A percentile compares a stretch with the other conserved stretches of the same genome.
Evolutionary conservation across 768 basidiomycete species (phyloP).

Genomic region (Boletus rubroflammeus): DNA sequence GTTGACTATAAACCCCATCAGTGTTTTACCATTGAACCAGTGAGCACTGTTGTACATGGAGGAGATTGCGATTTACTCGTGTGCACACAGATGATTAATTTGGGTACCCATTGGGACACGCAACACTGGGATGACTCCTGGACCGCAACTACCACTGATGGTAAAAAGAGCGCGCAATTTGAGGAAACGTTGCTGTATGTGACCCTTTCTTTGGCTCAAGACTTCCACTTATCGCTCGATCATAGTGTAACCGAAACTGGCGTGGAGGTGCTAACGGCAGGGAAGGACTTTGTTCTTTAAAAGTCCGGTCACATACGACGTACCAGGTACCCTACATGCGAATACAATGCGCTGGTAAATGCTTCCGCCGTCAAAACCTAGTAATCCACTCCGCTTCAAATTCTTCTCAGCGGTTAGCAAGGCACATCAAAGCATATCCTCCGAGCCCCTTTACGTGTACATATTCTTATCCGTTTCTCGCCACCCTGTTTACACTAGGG

Average conservation of each 20-base stretch:
- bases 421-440: slow-evolving; percentile 25
- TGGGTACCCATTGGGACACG: slow-evolving; percentile 72
- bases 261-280: slow-evolving; percentile 80
- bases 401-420: slow-evolving; percentile 19
- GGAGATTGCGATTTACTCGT: not conserved
- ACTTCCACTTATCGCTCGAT: slow-evolving; percentile 15
- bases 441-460: slow-evolving; percentile 28
- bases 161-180: slow-evolving; percentile 90
- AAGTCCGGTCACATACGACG: slow-evolving; percentile 14
- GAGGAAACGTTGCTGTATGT: slow-evolving; percentile 94
- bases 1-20: slow-evolving; percentile 21
- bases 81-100: slow-evolving; percentile 78
- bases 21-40: slow-evolving; percentile 80
- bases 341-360: slow-evolving; percentile 20
- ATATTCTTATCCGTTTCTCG: slow-evolving; percentile 30
- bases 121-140: slow-evolving; percentile 93
- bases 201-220: not conserved
- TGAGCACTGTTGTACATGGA: slow-evolving; percentile 30
- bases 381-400: slow-evolving; percentile 16
- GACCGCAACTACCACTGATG: slow-evolving; percentile 93
- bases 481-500: slow-evolving; percentile 26
- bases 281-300: slow-evolving; percentile 30
- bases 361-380: slow-evolving; percentile 16
- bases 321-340: slow-evolving; percentile 22
- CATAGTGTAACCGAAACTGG: slow-evolving; percentile 87